Base-by-base conservation (phyloP, 305 asterid species). In the Rubia peregrina region DNA sequence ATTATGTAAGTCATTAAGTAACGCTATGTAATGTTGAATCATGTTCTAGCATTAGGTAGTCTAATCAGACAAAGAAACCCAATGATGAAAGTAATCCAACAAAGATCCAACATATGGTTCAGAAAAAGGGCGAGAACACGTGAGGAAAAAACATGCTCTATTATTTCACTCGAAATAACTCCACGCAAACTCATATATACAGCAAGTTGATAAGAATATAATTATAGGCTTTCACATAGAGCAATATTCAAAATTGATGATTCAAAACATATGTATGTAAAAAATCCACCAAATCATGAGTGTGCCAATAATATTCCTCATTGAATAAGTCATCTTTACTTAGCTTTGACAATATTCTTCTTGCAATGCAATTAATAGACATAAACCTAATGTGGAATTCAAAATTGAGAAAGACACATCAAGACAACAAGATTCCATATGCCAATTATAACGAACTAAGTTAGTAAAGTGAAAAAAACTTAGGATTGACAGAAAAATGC, bases 71-170 rank as follows among this genome's bases (percentile, higher is more conserved):
- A 86, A 63, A 82, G 75, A 59, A 82, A 41, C 70, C 77, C 87
- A 51, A 83, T 17, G 70, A 83, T 65, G 79, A 76, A 73, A 63
- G 80, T 73, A 51, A 78, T 68, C 84, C 84, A 71, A 70, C 65
- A 68, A 75, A 44, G 73, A 42, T 67, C 75, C 59, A 77, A 77
- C 92, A 90, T 86, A 83, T 88, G 81, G 56, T 71, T 71, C 75
- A 41, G 73, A 56, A 51, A 48, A 16, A 48, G 5, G 7, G 24
- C 17, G 30, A 26, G 30, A 26, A 26, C 30, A 26, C 30, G 44
- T 68, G 62, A 63, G 74, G 57, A 41, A 30, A 26, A 26, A 26
- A 26, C 30, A 26, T 26, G 30, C 30, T 26, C 2, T 26, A 26
- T 26, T 1, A 26, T 26, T 26, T 26, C 9, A 26, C 22, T 7